Conservation (phyloP, 306 rosid genomes). For the Cajanus cajan region DNA sequence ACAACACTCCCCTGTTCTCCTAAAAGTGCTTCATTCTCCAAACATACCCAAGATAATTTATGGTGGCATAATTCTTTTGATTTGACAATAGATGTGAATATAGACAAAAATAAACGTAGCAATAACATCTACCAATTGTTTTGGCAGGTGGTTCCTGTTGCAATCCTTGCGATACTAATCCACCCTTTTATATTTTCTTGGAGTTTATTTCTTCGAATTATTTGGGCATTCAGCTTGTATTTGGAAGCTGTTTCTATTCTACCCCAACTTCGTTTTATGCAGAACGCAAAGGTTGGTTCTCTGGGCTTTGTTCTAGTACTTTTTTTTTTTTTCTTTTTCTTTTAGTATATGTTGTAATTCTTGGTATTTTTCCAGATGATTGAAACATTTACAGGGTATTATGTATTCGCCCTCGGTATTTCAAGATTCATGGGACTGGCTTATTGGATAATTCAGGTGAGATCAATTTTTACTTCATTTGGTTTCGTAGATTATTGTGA, state of each 20-base stretch:
- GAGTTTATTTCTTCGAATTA: background rate
- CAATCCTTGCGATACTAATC: conserved; percentile 43
- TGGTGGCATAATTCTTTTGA: background rate
- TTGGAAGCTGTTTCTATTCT: conserved; percentile 72
- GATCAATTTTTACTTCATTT: background rate
- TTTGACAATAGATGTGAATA: background rate
- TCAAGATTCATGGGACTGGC: conserved; percentile 73
- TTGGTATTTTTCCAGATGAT: conserved; percentile 51
- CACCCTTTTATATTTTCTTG: conserved; percentile 34
- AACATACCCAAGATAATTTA: background rate
- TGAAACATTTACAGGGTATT: conserved; percentile 81
- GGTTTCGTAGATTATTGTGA: background rate
- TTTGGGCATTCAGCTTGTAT: conserved; percentile 59
- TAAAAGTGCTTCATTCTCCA: too few species aligned
- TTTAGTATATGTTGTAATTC: background rate
- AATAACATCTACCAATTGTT: conserved; percentile 19
- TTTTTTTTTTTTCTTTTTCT: too few species aligned
- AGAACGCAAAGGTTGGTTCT: conserved; percentile 72
- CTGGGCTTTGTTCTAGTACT: background rate
- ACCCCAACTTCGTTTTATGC: conserved; percentile 77
- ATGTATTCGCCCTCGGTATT: conserved; percentile 80
- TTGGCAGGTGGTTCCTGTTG: conserved; percentile 55
- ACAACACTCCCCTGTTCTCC: background rate
- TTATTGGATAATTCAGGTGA: conserved; percentile 72
- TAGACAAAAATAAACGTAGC: background rate